Percentiles rank a stretch among this genome's conserved stretches.
Evolutionary conservation across 805 yeast species (phyloP).

Genomic region (Saccharomycopsis javanensis): DNA sequence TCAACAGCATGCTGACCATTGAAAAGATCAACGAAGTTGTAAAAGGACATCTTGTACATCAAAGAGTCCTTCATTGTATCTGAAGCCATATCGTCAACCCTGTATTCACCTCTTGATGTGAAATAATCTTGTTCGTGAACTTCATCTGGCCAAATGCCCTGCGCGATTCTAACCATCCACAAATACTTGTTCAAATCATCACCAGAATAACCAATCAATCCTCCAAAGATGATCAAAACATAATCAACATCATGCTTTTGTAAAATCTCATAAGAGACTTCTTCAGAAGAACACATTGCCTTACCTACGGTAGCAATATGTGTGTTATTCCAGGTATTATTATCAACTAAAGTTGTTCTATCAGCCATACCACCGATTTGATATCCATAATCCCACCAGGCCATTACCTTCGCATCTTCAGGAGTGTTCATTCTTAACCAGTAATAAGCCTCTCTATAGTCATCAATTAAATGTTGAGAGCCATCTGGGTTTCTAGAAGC

Average conservation of each 20-base stretch:
- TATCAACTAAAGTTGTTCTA: slow-evolving; percentile 94
- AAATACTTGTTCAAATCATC: slow-evolving; percentile 94
- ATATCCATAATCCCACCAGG: slow-evolving; percentile 99
- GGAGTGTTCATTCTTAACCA: slow-evolving; percentile 98
- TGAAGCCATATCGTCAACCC: slow-evolving; percentile 74
- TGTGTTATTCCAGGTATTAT: slow-evolving; percentile 98
- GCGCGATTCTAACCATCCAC: slow-evolving; percentile 99
- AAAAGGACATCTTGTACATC: slow-evolving; percentile 91
- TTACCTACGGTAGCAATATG: slow-evolving; percentile 99
- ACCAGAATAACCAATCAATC: slow-evolving; percentile 85
- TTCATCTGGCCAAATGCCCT: slow-evolving; percentile 99
- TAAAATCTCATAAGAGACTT: slow-evolving; percentile 78
- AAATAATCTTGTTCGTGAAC: slow-evolving; percentile 77
- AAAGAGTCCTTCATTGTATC: slow-evolving; percentile 79
- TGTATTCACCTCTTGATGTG: slow-evolving; percentile 79
- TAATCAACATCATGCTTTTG: slow-evolving; percentile 92
- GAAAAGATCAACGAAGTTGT: slow-evolving; percentile 69
- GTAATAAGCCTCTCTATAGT: slow-evolving; percentile 96
- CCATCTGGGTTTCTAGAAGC: slow-evolving; percentile 84
- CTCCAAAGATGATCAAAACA: slow-evolving; percentile 88
- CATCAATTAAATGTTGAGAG: slow-evolving; percentile 76
- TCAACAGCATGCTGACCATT: slow-evolving; percentile 54
- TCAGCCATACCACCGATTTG: slow-evolving; percentile 99
- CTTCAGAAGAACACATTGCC: slow-evolving; percentile 90
- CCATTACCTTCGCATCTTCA: slow-evolving; percentile 91